phyloP scores from a whole-genome alignment of 2,329 filamentous ascomycete species.

The Aspergillus fumigatus region DNA sequence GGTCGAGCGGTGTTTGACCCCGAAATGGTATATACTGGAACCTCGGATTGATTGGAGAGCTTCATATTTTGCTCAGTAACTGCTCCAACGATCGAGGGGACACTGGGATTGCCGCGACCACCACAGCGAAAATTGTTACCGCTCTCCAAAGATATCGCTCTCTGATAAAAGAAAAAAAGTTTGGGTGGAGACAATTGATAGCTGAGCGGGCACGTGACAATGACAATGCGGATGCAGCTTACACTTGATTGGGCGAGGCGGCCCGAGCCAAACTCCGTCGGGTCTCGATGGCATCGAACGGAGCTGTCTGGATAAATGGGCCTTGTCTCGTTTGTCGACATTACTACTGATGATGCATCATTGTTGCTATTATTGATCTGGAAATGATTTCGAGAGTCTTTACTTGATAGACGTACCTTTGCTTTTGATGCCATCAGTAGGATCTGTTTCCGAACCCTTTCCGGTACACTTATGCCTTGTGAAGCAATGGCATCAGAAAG shows the following conservation, averaged over 20 bases:
- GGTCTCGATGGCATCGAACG: slow-evolving; percentile 16
- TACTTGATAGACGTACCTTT: not conserved
- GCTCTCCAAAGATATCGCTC: not conserved
- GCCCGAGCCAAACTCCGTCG: slow-evolving; percentile 30
- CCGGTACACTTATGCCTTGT: slow-evolving; percentile 2
- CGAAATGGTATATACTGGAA: slow-evolving; percentile 92
- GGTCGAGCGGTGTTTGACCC: slow-evolving; percentile 83
- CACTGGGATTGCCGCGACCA: not conserved
- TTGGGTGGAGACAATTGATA: slow-evolving; percentile 21
- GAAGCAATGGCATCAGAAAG: slow-evolving; percentile 15
- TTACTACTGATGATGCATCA: not conserved
- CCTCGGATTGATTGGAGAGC: slow-evolving; percentile 63
- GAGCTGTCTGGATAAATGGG: slow-evolving; percentile 6
- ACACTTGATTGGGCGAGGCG: slow-evolving; percentile 29
- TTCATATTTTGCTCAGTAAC: slow-evolving; percentile 37
- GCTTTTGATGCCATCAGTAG: not conserved
- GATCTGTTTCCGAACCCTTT: not conserved
- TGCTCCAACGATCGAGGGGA: slow-evolving; percentile 8
- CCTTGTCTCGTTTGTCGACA: slow-evolving; percentile 5
- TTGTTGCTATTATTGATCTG: not conserved
- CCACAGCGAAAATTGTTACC: not conserved
- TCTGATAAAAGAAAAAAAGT: slow-evolving; percentile 23
- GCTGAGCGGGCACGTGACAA: slow-evolving; percentile 28
- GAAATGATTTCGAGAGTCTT: not conserved
- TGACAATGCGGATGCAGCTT: slow-evolving; percentile 19